Conservation (phyloP, 2,329 filamentous ascomycete genomes). For the Coniosporium tulheliwenetii region DNA sequence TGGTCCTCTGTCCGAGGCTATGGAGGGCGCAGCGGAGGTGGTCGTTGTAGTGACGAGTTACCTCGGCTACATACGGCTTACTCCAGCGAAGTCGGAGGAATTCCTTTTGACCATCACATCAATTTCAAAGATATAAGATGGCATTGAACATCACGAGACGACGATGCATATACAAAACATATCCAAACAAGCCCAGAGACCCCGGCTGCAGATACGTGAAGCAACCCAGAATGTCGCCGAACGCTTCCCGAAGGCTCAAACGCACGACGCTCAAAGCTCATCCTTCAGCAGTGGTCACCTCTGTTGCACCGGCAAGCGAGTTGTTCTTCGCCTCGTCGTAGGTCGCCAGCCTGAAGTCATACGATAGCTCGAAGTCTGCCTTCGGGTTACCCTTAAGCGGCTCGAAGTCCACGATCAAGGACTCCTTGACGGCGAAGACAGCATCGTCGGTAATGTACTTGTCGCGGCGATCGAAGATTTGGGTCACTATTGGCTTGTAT, state of each 20-base stretch:
- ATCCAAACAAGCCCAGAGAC: too few relatives aligned
- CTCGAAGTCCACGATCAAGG: constrained; percentile 40
- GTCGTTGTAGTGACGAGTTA: too few relatives aligned
- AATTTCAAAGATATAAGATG: too few relatives aligned
- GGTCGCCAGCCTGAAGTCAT: constrained; percentile 32
- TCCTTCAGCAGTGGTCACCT: neutral
- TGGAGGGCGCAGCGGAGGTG: too few relatives aligned
- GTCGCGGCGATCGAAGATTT: constrained; percentile 58
- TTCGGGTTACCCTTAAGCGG: constrained; percentile 34
- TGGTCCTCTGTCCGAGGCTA: too few relatives aligned
- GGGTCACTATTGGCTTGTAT: constrained; percentile 57
- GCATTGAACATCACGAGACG: too few relatives aligned
- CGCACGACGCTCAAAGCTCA: too few relatives aligned
- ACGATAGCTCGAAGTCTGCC: constrained; percentile 37
- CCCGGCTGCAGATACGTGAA: too few relatives aligned
- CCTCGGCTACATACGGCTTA: neutral
- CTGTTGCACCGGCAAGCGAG: neutral
- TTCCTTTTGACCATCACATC: too few relatives aligned
- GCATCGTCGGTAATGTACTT: constrained; percentile 44
- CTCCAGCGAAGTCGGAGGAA: neutral
- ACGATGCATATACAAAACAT: too few relatives aligned
- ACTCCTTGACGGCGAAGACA: constrained; percentile 45
- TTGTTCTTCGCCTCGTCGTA: constrained; percentile 3
- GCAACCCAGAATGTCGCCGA: too few relatives aligned
- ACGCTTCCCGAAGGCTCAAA: too few relatives aligned